These are phyloP conservation scores for Geranium incanum DNA, from an alignment of 441 rosid genomes.

Conservation along the genomic window DNA sequence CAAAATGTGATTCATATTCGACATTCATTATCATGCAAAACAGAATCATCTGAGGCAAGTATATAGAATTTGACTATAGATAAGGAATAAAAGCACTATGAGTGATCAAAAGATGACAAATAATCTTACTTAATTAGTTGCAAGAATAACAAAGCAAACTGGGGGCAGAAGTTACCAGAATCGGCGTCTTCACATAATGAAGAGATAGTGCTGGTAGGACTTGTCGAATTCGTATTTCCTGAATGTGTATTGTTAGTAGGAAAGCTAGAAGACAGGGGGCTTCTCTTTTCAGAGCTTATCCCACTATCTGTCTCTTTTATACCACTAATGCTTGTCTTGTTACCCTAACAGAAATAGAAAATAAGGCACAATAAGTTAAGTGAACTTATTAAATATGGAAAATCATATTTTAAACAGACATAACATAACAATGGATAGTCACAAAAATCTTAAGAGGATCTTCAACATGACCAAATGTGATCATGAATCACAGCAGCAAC, in stretches of 20 bases:
- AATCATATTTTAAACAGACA: not conserved
- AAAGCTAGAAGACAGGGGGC: conserved; percentile 43
- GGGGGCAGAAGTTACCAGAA: conserved; percentile 48
- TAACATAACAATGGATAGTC: not conserved
- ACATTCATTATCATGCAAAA: not conserved
- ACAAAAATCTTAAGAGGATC: not conserved
- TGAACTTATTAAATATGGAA: not conserved
- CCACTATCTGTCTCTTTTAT: conserved; percentile 37
- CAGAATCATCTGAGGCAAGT: not conserved
- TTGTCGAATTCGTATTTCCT: conserved; percentile 57
- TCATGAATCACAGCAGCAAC: not conserved
- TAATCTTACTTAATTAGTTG: not conserved
- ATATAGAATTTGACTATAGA: not conserved
- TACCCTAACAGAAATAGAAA: conserved; percentile 41
- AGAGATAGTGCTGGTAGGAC: conserved; percentile 71
- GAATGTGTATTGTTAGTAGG: conserved; percentile 36
- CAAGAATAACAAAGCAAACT: conserved; percentile 9
- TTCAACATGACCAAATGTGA: not conserved
- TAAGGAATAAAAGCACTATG: not conserved
- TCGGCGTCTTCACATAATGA: conserved; percentile 78
- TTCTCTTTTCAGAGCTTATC: conserved; percentile 33
- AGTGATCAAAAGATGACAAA: conserved; percentile 9
- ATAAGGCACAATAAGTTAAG: not conserved
- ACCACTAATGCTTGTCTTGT: conserved; percentile 44
- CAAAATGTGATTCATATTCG: conserved; percentile 11